Base-by-base conservation (phyloP, 192 early-diverging fungal genomes). In the Backusella mclennaniae region DNA sequence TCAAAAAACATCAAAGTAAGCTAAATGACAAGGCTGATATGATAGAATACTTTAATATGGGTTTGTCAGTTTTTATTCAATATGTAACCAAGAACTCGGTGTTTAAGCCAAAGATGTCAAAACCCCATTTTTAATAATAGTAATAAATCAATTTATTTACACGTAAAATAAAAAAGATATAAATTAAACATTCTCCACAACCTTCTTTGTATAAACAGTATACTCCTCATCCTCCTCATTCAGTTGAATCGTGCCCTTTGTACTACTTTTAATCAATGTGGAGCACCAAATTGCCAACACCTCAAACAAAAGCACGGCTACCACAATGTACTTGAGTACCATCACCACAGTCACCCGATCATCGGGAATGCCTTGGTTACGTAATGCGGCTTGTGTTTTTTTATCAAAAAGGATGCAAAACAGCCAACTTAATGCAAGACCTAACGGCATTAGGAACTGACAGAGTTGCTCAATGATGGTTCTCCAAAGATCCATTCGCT, bases 351-450 rank as follows among this genome's bases (percentile, higher is more conserved):
- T 71, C 1, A 21, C 38, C 23, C 21, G 17, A 35, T 19, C 26
- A 4, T 21, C 26, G 19, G 23, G 0, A 5, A 71, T 11, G 1
- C 41, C 9, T 12, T 71, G 69, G 29, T 6, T 31, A 15, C 7
- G 5, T 23, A 75, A 33, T 14, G 39, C 63, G 4, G 15, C 6
- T 5, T 35, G 19, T 35, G 77, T 74, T 35, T 74, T 74, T 21
- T 39, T 73, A 44, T 79, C 77, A 56, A 79, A 79, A 1, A 39
- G 31, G 6, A 79, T 75, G 42, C 77, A 79, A 41, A 79, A 71
- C 14, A 79, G 1, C 77, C 77, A 79, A 19, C 77, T 79, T 2
- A 74, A 11, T 15, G 73, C 72, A 23, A 79, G n/a, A 35, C 77
- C 77, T 3, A 74, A 8, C 0, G 77, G 73, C 72, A 79, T 74